Conservation (phyloP, 2,329 filamentous ascomycete genomes). For the Penicillium olsonii region DNA sequence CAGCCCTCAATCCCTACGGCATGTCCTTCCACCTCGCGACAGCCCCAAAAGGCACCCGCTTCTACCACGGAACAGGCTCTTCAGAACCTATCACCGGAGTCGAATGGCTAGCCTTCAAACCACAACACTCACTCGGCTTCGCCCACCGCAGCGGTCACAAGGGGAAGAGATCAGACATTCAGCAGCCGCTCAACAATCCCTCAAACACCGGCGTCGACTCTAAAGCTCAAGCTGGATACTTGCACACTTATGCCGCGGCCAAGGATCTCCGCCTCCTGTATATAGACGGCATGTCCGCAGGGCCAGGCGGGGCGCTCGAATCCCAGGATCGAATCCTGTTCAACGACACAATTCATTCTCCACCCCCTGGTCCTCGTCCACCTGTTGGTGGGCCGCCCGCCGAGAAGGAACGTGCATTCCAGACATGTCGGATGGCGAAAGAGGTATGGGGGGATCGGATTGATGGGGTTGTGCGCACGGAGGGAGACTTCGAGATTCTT, state of each 20-base stretch:
- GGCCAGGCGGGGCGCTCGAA: slow-evolving; percentile 65
- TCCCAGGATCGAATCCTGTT: slow-evolving; percentile 65
- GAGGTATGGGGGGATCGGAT: slow-evolving; percentile 54
- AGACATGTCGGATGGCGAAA: slow-evolving; percentile 57
- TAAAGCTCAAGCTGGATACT: slow-evolving; percentile 12
- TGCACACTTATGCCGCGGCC: slow-evolving; percentile 66
- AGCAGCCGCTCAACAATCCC: not conserved
- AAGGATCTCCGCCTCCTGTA: slow-evolving; percentile 64
- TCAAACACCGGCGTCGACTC: not conserved
- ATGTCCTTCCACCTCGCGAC: slow-evolving; percentile 66
- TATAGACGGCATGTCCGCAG: slow-evolving; percentile 70
- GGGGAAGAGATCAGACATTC: not conserved
- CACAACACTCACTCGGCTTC: slow-evolving; percentile 68
- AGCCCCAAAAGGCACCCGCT: slow-evolving; percentile 60
- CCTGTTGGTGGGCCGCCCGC: slow-evolving; percentile 13
- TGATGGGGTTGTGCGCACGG: slow-evolving; percentile 67
- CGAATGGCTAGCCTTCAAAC: slow-evolving; percentile 72
- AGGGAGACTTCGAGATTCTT: slow-evolving; percentile 71
- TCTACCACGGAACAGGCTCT: slow-evolving; percentile 63
- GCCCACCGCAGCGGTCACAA: slow-evolving; percentile 35
- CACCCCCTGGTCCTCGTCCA: not conserved
- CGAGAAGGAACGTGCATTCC: slow-evolving; percentile 56
- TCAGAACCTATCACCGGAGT: slow-evolving; percentile 29
- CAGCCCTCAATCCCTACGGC: slow-evolving; percentile 69
- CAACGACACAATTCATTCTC: slow-evolving; percentile 31